phyloP scores from a whole-genome alignment of 768 basidiomycete species.

The Wakefieldia striispora region DNA sequence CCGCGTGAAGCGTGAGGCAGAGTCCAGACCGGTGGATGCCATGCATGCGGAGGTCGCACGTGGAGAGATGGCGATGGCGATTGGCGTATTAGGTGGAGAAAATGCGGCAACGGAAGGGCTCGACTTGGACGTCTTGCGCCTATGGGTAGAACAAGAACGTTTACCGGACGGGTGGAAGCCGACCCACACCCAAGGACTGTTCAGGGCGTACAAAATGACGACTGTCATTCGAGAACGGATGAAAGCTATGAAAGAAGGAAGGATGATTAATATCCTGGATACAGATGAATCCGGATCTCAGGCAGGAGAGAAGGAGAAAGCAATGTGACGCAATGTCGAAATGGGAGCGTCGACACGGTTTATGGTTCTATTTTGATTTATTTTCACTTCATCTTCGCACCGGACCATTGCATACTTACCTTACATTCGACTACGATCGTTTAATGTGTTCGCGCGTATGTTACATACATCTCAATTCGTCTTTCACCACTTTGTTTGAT shows the following conservation, averaged over 20 bases:
- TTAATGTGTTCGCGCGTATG: no score
- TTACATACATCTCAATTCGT: no score
- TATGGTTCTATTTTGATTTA: not conserved
- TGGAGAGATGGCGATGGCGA: slow-evolving; percentile 65
- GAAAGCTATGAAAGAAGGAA: slow-evolving; percentile 18
- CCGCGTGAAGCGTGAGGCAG: slow-evolving; percentile 50
- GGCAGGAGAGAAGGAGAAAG: slow-evolving; percentile 9
- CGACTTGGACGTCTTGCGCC: slow-evolving; percentile 43
- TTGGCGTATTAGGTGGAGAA: slow-evolving; percentile 45
- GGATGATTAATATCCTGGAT: slow-evolving; percentile 19
- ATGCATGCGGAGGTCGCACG: slow-evolving; percentile 61
- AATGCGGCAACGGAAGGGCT: slow-evolving; percentile 40
- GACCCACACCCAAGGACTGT: slow-evolving; percentile 29
- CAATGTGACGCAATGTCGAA: slow-evolving; percentile 6
- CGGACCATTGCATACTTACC: no score
- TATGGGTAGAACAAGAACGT: slow-evolving; percentile 52
- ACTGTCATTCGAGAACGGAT: slow-evolving; percentile 28
- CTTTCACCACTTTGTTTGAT: no score
- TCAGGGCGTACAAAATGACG: slow-evolving; percentile 30
- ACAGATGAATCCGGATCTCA: slow-evolving; percentile 1
- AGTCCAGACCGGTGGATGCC: slow-evolving; percentile 39
- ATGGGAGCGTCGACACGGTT: no score
- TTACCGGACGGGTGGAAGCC: slow-evolving; percentile 43
- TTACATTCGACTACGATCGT: no score
- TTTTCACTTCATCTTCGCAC: no score